Base-by-base conservation (phyloP, 106 monocot species). In the Ottelia alismoides region DNA sequence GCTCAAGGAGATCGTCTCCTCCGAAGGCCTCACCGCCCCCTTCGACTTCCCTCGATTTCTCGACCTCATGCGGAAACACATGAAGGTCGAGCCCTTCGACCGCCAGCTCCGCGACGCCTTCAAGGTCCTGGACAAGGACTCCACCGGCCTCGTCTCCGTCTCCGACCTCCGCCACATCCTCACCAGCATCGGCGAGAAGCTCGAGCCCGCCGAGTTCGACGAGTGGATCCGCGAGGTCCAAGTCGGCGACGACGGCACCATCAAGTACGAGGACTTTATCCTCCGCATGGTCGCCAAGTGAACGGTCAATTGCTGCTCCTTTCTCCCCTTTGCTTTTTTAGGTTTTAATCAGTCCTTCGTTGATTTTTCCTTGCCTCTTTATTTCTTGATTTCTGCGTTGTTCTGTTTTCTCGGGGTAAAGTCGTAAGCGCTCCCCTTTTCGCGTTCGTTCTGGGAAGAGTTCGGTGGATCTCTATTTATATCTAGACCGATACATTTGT, bases 161-260 rank as follows among this genome's bases (percentile, higher is more conserved):
- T 62, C 83, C 28, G 84, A 88, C 25, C 83, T 94, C 49, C 74
- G 87, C 62, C 93, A 94, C 63, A 71, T 88, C 28, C 77, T 94
- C 44, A 88, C 88, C 22, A 73, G 70, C 55, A 87, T 94, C 26
- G 93, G 93, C 27, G 93, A 94, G 76, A 94, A 94, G 69, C 84
- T 94, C 24, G 93, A 88, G 29, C 77, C 77, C 18, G 60, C 56
- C 2, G 93, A 94, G 76, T 94, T 94, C 48, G 93, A 94, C 52
- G 93, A 94, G 68, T 94, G 93, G 93, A 88, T 94, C 65, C 73
- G 87, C 27, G 93, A 94, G 75, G 84, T 94, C 14, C 80, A 88
- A n/a, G 93, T 94, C 17, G 69, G 58, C 9, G 61, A 71, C 3
- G 87, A 94, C 31, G 93, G 88, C 4, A 80, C 63, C 53, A 87